Percentiles rank a stretch among this genome's conserved stretches.
Conservation (phyloP, 352 stramenopile genomes). For the Globisporangium barbulae region DNA sequence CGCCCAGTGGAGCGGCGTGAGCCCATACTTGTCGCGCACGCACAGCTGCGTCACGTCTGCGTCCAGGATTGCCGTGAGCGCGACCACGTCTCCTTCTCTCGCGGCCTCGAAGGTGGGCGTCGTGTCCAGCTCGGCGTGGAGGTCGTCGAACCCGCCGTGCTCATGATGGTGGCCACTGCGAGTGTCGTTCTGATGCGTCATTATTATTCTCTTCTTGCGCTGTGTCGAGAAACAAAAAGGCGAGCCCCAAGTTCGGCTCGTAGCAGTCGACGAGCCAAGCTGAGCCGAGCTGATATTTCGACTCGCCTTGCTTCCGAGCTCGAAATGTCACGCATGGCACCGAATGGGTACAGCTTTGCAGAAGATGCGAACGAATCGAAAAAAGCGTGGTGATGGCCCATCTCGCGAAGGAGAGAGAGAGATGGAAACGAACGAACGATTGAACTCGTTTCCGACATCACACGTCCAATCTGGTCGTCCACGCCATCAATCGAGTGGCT, state of each 20-base stretch:
- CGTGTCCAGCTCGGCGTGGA: constrained; percentile 62
- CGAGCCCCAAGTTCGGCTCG: background rate
- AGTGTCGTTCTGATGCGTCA: constrained; percentile 18
- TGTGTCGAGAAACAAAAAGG: background rate
- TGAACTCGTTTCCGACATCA: no score
- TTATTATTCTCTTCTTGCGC: background rate
- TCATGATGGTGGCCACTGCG: constrained; percentile 9
- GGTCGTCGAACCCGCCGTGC: constrained; percentile 57
- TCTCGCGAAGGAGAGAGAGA: no score
- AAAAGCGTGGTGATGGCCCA: no score
- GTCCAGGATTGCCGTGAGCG: constrained; percentile 33
- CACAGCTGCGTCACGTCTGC: constrained; percentile 27
- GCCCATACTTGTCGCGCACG: constrained; percentile 61
- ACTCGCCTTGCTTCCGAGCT: background rate
- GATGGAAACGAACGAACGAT: no score
- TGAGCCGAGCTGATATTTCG: constrained; percentile 1
- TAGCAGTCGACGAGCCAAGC: background rate
- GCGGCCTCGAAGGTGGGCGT: constrained; percentile 56
- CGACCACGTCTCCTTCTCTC: constrained; percentile 37
- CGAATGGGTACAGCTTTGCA: no score
- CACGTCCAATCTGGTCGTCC: no score
- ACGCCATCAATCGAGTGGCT: no score
- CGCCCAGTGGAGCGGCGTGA: constrained; percentile 73
- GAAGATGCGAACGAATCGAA: no score
- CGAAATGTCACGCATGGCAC: background rate